These are phyloP conservation scores for Acorus calamus DNA, from an alignment of 106 monocot species.

Conservation along the genomic window DNA sequence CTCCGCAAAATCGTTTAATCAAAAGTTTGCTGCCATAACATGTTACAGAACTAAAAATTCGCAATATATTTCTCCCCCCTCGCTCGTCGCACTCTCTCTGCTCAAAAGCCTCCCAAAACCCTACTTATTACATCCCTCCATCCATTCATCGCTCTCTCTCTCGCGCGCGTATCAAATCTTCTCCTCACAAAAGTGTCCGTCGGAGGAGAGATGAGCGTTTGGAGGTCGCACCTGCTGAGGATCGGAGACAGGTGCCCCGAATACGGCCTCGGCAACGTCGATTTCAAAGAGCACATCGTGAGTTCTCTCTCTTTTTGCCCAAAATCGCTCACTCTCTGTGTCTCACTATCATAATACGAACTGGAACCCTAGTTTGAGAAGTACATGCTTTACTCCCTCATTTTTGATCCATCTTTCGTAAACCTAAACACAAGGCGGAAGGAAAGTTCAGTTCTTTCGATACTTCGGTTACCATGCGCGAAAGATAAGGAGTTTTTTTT, in stretches of 20 bases:
- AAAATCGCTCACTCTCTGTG: neutral
- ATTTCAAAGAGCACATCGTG: slow-evolving; percentile 86
- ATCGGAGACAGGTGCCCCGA: slow-evolving; percentile 89
- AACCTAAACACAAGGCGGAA: no score
- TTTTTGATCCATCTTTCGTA: no score
- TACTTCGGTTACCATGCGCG: neutral
- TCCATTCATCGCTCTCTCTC: no score
- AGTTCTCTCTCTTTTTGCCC: slow-evolving; percentile 5
- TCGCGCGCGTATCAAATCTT: no score
- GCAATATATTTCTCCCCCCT: no score
- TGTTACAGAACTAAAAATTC: no score
- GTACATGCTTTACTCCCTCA: no score
- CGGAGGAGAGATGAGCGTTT: slow-evolving; percentile 27
- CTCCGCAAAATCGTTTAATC: no score
- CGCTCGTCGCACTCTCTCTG: no score
- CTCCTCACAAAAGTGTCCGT: neutral
- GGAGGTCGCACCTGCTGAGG: slow-evolving; percentile 71
- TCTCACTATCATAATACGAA: neutral
- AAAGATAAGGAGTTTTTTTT: neutral
- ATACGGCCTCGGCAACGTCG: slow-evolving; percentile 53
- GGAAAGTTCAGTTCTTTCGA: neutral
- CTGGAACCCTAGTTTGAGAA: neutral
- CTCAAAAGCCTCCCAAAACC: no score
- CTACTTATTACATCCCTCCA: no score
- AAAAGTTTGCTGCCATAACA: no score